These are phyloP conservation scores for Nemania sp. DNA, from an alignment of 2,329 filamentous ascomycete genomes.

Conservation along the genomic window DNA sequence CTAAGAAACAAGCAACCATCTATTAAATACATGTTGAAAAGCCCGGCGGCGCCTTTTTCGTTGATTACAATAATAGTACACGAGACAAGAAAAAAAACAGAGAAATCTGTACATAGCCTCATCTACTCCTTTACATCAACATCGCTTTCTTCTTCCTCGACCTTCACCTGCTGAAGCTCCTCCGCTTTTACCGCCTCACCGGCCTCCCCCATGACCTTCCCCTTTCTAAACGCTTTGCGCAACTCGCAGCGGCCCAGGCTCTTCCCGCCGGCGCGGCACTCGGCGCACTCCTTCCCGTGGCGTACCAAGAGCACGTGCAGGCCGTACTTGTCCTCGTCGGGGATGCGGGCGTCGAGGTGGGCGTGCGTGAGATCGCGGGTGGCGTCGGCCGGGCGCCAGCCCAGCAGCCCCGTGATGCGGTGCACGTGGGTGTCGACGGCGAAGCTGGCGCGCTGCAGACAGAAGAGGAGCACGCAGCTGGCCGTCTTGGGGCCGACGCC, in stretches of 20 bases:
- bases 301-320: constrained; percentile 63
- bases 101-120: not conserved
- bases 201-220: constrained; percentile 30
- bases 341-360: constrained; percentile 62
- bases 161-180: constrained; percentile 28
- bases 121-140: constrained; percentile 16
- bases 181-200: constrained; percentile 33
- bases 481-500: constrained; percentile 68
- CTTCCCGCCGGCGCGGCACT: constrained; percentile 61
- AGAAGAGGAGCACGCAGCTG: constrained; percentile 65
- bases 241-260: constrained; percentile 56
- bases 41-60: not conserved
- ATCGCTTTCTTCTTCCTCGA: constrained; percentile 16
- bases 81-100: not conserved
- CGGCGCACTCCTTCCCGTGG: constrained; percentile 60
- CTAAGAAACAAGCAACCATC: not conserved
- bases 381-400: constrained; percentile 59
- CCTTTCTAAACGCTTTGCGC: constrained; percentile 53
- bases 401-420: constrained; percentile 61
- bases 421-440: constrained; percentile 67
- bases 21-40: not conserved
- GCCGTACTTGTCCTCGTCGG: constrained; percentile 62
- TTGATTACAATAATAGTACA: not conserved
- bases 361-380: constrained; percentile 61
- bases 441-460: constrained; percentile 60